phyloP scores from a whole-genome alignment of 805 yeast genomes.

The Torulaspora microellipsoides region DNA sequence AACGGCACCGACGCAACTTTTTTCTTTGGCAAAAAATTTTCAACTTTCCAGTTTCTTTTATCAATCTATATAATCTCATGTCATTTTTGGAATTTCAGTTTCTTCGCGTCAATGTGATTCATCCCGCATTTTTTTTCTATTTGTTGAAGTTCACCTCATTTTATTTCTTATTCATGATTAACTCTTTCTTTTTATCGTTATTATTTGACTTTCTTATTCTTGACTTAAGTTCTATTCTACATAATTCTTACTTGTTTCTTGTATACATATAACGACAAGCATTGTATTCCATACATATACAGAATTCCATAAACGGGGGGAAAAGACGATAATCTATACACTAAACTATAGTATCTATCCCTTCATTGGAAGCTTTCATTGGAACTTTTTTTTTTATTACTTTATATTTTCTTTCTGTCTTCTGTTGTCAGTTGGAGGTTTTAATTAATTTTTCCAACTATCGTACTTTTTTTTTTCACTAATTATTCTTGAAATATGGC shows the following conservation, averaged over 20 bases:
- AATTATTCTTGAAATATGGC: conserved; percentile 42
- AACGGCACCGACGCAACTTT: conserved; percentile 12
- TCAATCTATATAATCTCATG: neutral
- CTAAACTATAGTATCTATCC: conserved; percentile 7
- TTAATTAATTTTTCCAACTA: conserved; percentile 20
- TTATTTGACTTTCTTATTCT: neutral
- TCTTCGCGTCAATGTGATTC: conserved; percentile 3
- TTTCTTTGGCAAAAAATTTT: conserved; percentile 6
- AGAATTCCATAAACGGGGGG: conserved; percentile 9
- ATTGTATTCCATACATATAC: conserved; percentile 4
- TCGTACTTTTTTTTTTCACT: conserved; percentile 6
- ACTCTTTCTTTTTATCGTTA: neutral
- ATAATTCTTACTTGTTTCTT: neutral
- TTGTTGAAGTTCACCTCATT: neutral
- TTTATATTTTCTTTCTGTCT: conserved; percentile 2
- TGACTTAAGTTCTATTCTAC: neutral
- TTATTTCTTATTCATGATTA: too few species aligned
- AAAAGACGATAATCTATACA: conserved; percentile 5
- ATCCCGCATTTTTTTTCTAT: conserved; percentile 10
- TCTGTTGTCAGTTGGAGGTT: conserved; percentile 13
- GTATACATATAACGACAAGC: neutral
- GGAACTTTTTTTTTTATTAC: conserved; percentile 4
- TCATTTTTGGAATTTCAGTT: neutral
- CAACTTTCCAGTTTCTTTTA: conserved; percentile 4
- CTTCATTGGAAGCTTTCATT: conserved; percentile 9